Conservation (phyloP, 805 yeast genomes). For the Kurtzmaniella fragi region DNA sequence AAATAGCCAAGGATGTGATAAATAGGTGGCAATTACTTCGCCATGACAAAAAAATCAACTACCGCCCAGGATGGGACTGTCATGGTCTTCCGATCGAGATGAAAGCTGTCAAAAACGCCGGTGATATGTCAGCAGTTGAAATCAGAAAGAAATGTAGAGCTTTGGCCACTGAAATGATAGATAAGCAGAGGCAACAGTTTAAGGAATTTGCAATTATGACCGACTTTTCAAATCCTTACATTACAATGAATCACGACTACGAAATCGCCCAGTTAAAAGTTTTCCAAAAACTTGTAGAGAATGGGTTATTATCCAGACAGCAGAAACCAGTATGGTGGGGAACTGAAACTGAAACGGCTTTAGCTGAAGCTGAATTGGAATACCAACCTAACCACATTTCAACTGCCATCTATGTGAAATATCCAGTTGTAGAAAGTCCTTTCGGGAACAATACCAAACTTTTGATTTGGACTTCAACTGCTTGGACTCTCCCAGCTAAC, state of each 20-base stretch:
- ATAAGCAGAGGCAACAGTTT: constrained; percentile 60
- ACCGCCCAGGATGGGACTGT: constrained; percentile 97
- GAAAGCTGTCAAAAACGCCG: constrained; percentile 52
- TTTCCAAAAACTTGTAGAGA: constrained; percentile 59
- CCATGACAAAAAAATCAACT: constrained; percentile 58
- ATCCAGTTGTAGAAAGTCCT: constrained; percentile 35
- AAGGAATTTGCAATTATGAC: constrained; percentile 74
- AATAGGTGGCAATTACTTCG: constrained; percentile 60
- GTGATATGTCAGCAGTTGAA: constrained; percentile 38
- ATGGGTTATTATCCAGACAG: constrained; percentile 72
- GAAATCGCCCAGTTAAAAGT: constrained; percentile 72
- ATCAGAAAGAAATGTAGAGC: constrained; percentile 60
- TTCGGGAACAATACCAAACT: constrained; percentile 11
- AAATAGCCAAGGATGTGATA: constrained; percentile 81
- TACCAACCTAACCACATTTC: constrained; percentile 71
- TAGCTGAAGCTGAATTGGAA: constrained; percentile 95
- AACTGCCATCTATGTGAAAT: constrained; percentile 62
- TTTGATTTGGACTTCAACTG: constrained; percentile 95
- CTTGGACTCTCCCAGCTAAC: constrained; percentile 94
- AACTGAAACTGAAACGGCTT: constrained; percentile 85
- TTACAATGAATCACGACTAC: constrained; percentile 65
- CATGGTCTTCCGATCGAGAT: constrained; percentile 96
- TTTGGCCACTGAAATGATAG: constrained; percentile 67
- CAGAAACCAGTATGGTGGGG: constrained; percentile 98
- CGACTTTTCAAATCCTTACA: constrained; percentile 69